Evolutionary conservation across 768 basidiomycete species (phyloP).

Genomic region (Psilocybe cubensis): DNA sequence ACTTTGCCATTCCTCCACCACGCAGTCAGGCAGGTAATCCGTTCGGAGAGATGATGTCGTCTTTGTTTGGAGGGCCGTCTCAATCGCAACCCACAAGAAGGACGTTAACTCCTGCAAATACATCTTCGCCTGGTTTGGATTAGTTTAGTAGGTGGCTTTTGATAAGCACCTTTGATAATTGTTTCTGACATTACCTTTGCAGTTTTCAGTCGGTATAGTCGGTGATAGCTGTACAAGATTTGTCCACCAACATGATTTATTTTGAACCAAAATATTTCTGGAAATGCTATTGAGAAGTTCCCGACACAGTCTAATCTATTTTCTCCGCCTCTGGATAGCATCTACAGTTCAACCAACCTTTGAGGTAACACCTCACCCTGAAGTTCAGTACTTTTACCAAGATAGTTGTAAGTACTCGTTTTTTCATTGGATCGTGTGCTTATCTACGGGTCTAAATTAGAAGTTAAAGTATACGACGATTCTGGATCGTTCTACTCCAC

Average conservation of each 20-base stretch:
- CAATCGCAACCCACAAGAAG: constrained; percentile 42
- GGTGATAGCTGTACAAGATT: constrained; percentile 6
- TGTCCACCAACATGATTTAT: not conserved
- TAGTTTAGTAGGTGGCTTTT: constrained; percentile 25
- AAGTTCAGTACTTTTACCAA: no score
- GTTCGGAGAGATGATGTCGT: constrained; percentile 86
- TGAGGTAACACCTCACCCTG: no score
- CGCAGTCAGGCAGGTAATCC: constrained; percentile 75
- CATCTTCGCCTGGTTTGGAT: constrained; percentile 46
- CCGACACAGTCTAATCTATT: no score
- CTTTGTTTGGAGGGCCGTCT: constrained; percentile 78
- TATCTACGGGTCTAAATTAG: not conserved
- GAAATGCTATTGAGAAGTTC: no score
- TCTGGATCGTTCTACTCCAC: not conserved
- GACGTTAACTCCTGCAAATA: constrained; percentile 46
- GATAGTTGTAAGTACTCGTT: not conserved
- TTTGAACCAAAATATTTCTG: not conserved
- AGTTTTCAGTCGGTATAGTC: constrained; percentile 4
- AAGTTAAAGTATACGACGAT: not conserved
- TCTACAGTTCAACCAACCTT: no score
- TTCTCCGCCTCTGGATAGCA: not conserved
- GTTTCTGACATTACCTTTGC: constrained; percentile 2
- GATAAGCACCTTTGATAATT: constrained; percentile 2
- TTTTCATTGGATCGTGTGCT: not conserved
- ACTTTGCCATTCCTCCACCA: constrained; percentile 88